Percentiles rank a stretch among this genome's conserved stretches.
phyloP scores from a whole-genome alignment of 164 flowering plant genomes.

The Nelumbo lutea region DNA sequence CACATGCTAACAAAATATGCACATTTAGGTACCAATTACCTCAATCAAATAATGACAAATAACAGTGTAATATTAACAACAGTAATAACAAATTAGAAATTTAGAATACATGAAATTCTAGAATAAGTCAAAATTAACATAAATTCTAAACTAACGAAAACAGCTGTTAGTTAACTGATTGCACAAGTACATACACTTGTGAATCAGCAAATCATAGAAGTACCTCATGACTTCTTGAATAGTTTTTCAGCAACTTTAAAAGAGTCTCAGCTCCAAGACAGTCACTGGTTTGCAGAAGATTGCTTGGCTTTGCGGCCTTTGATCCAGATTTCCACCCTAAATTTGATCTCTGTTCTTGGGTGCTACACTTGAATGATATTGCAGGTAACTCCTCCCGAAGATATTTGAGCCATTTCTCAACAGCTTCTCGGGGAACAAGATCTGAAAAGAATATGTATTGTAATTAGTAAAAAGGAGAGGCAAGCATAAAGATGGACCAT shows the following conservation, averaged over 20 bases:
- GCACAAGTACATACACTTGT: neutral
- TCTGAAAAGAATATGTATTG: constrained; percentile 34
- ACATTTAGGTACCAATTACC: neutral
- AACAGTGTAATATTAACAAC: too few species aligned
- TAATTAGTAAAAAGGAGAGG: neutral
- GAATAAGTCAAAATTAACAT: too few species aligned
- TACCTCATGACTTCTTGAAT: constrained; percentile 95
- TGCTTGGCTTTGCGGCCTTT: constrained; percentile 58
- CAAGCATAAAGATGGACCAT: neutral
- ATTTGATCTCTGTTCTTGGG: constrained; percentile 87
- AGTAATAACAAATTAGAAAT: too few species aligned
- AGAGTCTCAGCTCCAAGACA: constrained; percentile 98
- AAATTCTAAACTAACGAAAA: too few species aligned
- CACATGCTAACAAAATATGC: neutral
- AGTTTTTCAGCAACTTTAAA: constrained; percentile 81
- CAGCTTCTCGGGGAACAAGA: constrained; percentile 97
- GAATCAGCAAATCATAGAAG: neutral
- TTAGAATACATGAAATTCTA: too few species aligned
- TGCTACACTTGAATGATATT: constrained; percentile 93
- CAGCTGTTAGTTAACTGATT: neutral
- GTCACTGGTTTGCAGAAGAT: constrained; percentile 79
- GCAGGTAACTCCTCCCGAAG: constrained; percentile 91
- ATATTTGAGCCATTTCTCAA: constrained; percentile 92
- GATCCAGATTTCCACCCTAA: constrained; percentile 76
- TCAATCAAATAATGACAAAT: neutral